Evolutionary conservation across 2,329 filamentous ascomycete species (phyloP).

Genomic region (Aspergillus novofumigatus): DNA sequence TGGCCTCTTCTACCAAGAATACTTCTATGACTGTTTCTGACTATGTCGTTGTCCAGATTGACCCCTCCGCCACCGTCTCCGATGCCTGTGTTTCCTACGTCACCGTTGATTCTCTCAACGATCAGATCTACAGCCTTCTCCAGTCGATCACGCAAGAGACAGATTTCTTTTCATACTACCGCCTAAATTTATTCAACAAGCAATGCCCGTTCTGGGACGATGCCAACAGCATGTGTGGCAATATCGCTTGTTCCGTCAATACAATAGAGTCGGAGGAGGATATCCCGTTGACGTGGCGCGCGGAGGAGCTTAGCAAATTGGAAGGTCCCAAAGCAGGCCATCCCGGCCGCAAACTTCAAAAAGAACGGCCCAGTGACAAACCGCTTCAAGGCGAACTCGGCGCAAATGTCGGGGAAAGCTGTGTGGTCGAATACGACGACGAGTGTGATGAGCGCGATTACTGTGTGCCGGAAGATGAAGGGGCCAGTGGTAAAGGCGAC

Average conservation of each 20-base stretch:
- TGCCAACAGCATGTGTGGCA: slow-evolving; percentile 89
- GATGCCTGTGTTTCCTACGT: slow-evolving; percentile 94
- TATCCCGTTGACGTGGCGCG: slow-evolving; percentile 85
- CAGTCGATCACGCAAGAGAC: slow-evolving; percentile 78
- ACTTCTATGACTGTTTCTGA: slow-evolving; percentile 16
- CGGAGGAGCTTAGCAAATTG: slow-evolving; percentile 85
- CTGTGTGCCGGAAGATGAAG: slow-evolving; percentile 93
- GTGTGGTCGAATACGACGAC: slow-evolving; percentile 94
- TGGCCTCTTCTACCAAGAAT: slow-evolving; percentile 7
- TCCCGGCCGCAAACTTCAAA: slow-evolving; percentile 70
- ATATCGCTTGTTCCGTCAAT: slow-evolving; percentile 92
- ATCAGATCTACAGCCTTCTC: slow-evolving; percentile 68
- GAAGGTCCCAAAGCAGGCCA: slow-evolving; percentile 89
- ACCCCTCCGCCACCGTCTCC: slow-evolving; percentile 80
- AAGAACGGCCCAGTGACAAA: slow-evolving; percentile 61
- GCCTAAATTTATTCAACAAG: slow-evolving; percentile 90
- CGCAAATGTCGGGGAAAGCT: slow-evolving; percentile 86
- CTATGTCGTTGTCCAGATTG: slow-evolving; percentile 57
- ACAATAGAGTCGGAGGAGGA: slow-evolving; percentile 94
- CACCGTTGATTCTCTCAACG: slow-evolving; percentile 81
- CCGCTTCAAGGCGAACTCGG: slow-evolving; percentile 81
- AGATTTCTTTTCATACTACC: slow-evolving; percentile 98
- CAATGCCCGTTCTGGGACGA: slow-evolving; percentile 96
- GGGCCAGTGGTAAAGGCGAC: slow-evolving; percentile 79
- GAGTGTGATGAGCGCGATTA: slow-evolving; percentile 97